Evolutionary conservation across 768 basidiomycete species (phyloP).

Genomic region (Hysterangium stoloniferum): DNA sequence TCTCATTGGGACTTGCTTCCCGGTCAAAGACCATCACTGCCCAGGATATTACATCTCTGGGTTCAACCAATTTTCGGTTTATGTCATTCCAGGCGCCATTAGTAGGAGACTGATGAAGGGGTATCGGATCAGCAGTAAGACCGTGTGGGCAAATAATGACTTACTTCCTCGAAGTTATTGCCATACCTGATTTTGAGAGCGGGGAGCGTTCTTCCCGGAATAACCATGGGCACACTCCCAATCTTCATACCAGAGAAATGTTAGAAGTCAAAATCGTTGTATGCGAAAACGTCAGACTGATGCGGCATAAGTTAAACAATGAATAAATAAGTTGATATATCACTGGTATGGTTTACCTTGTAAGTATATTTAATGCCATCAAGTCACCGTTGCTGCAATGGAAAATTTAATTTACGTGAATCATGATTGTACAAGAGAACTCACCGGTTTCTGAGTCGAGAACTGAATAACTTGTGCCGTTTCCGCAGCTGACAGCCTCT

Average conservation of each 20-base stretch:
- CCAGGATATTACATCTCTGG: neutral
- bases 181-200: neutral
- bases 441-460: neutral
- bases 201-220: neutral
- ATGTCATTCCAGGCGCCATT: constrained; percentile 4
- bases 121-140: no score
- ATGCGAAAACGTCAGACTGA: neutral
- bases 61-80: neutral
- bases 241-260: neutral
- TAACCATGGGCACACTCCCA: neutral
- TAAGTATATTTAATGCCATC: neutral
- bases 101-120: neutral
- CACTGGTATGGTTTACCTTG: no score
- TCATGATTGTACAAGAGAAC: neutral
- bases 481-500: neutral
- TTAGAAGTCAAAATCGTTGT: constrained; percentile 1
- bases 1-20: neutral
- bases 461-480: neutral
- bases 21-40: neutral
- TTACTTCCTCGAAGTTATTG: neutral
- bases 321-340: neutral
- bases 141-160: neutral
- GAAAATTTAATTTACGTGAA: neutral
- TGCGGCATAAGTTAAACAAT: neutral
- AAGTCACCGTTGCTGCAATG: neutral